These are phyloP conservation scores for Thinopyrum elongatum DNA, from an alignment of 176 grass and related monocot genomes.

Conservation along the genomic window DNA sequence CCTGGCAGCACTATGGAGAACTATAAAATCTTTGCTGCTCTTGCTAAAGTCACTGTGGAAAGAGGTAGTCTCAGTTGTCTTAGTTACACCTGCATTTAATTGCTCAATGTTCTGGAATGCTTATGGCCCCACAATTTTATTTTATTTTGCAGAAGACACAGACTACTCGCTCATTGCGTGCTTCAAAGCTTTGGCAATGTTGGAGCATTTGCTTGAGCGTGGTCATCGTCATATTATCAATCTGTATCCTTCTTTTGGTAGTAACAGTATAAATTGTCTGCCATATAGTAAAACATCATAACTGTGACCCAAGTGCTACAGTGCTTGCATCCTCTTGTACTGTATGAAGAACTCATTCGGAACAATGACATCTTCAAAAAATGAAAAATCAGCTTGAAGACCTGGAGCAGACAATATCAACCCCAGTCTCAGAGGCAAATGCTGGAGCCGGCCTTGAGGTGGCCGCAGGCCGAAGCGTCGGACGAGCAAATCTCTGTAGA, in stretches of 20 bases:
- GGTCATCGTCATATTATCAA: slow-evolving; percentile 64
- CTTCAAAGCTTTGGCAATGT: slow-evolving; percentile 65
- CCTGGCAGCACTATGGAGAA: slow-evolving; percentile 59
- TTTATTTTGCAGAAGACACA: slow-evolving; percentile 72
- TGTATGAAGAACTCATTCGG: background rate
- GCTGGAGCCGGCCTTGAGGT: background rate
- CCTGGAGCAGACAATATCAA: slow-evolving; percentile 9
- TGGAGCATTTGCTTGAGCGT: slow-evolving; percentile 62
- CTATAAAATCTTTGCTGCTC: slow-evolving; percentile 65
- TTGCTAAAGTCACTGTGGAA: slow-evolving; percentile 74
- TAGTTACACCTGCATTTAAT: background rate
- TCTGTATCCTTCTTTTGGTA: slow-evolving; percentile 7
- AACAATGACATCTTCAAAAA: background rate
- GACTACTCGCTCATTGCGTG: slow-evolving; percentile 77
- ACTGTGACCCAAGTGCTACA: background rate
- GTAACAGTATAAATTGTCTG: background rate
- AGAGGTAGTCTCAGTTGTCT: slow-evolving; percentile 48
- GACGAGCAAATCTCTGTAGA: too few relatives aligned
- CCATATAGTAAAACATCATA: background rate
- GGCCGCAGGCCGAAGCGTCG: too few relatives aligned
- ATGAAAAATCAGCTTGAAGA: slow-evolving; percentile 32
- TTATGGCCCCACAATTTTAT: background rate
- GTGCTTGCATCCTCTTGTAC: background rate
- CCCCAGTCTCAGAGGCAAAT: slow-evolving; percentile 32
- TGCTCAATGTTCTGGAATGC: background rate